Percentiles rank a stretch among this genome's conserved stretches.
Conservation (phyloP, 371 early-diverging fungal species). For the Syncephalastrum sp. region DNA sequence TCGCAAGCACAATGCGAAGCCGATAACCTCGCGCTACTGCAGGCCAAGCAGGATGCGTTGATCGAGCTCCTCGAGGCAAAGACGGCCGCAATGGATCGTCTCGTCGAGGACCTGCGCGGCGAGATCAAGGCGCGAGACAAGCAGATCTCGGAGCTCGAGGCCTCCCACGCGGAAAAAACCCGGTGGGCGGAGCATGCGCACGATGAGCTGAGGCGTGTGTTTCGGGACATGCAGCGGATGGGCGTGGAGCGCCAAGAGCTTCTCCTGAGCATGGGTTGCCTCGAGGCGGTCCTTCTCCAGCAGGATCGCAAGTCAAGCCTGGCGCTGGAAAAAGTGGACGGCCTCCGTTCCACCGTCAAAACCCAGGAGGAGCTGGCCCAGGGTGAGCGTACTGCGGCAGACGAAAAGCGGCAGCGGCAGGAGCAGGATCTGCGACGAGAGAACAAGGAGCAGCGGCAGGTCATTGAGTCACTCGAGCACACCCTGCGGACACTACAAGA, state of each 20-base stretch:
- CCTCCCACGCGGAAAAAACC: conserved; percentile 24
- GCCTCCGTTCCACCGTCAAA: conserved; percentile 5
- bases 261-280: conserved; percentile 25
- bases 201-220: conserved; percentile 21
- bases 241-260: conserved; percentile 34
- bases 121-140: conserved; percentile 33
- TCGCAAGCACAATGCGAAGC: conserved; percentile 31
- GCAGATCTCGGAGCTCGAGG: conserved; percentile 24
- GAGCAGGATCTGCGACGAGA: not conserved
- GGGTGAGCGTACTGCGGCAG: conserved; percentile 8
- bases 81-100: conserved; percentile 35
- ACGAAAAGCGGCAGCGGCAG: conserved; percentile 8
- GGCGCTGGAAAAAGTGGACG: conserved; percentile 29
- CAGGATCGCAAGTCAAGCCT: conserved; percentile 30
- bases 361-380: conserved; percentile 3
- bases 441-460: conserved; percentile 14
- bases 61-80: conserved; percentile 36
- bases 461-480: conserved; percentile 14
- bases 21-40: conserved; percentile 23
- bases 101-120: conserved; percentile 19
- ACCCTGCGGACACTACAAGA: conserved; percentile 14
- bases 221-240: conserved; percentile 31
- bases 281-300: conserved; percentile 31
- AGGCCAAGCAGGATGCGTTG: conserved; percentile 42
- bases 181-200: conserved; percentile 18